Evolutionary conservation across 441 rosid species (phyloP), one percentile per base, ranked within the genome.

Genomic region (Dalechampia spathulata): DNA sequence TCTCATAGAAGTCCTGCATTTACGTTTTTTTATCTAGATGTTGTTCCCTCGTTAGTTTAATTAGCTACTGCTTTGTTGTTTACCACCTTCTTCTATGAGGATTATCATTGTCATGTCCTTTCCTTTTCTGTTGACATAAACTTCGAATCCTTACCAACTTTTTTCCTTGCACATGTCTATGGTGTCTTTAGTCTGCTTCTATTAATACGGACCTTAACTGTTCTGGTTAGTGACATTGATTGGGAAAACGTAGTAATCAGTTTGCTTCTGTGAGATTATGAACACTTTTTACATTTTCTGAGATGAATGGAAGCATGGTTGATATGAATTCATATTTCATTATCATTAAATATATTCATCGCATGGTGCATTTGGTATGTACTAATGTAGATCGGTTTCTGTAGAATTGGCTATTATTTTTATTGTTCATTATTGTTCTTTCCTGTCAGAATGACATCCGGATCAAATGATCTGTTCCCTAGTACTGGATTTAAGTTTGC

Each of bases 21-120:
- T n/a, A n/a, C n/a, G n/a, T n/a, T n/a, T n/a, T n/a, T n/a, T n/a
- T n/a, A n/a, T n/a, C n/a, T n/a, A n/a, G n/a, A n/a, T n/a, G n/a
- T n/a, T n/a, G n/a, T n/a, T n/a, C n/a, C n/a, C n/a, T n/a, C n/a
- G n/a, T n/a, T n/a, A n/a, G n/a, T n/a, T n/a, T n/a, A n/a, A n/a
- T n/a, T 28, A 28, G 32, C 32, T 32, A 8, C 30, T 14, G 44
- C 14, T 36, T 52, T 22, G 40, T 36, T 19, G 1, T 42, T 37
- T 28, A 2, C 37, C 56, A n/a, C 36, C 22, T 51, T 45, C 40
- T 16, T 11, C 15, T 46, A 27, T 48, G 55, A 28, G 41, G 61
- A 49, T 13, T 22, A 32, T 60, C 8, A 30, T 19, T 55, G 58
- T n/a, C n/a, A n/a, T n/a, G n/a, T n/a, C n/a, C n/a, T n/a, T n/a